A percentile compares a stretch with the other conserved stretches of the same genome.
Evolutionary conservation across 2,329 filamentous ascomycete species (phyloP).

Genomic region (Capronia coronata): DNA sequence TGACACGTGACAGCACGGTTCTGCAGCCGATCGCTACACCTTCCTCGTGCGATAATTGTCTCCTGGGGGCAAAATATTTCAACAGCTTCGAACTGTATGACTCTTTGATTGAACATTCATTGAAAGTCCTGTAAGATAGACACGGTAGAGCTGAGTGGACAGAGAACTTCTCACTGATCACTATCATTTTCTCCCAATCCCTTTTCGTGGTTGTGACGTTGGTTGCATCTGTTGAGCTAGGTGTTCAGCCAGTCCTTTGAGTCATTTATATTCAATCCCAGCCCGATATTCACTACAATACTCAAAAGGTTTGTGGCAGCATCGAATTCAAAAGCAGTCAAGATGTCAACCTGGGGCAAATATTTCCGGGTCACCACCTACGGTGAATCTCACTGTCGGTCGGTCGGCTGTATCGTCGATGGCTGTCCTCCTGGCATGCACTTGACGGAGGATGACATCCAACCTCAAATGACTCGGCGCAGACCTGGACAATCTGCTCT

Average conservation of each 20-base stretch:
- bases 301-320: too few species aligned
- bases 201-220: not conserved
- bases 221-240: not conserved
- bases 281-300: not conserved
- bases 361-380: conserved; percentile 78
- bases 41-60: not conserved
- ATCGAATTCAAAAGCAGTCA: conserved; percentile 28
- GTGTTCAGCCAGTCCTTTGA: not conserved
- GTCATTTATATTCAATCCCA: not conserved
- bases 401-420: conserved; percentile 91
- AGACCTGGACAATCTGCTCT: conserved; percentile 83
- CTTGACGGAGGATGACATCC: conserved; percentile 79
- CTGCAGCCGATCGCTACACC: conserved; percentile 1
- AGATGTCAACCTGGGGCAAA: conserved; percentile 82
- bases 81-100: not conserved
- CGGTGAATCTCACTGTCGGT: conserved; percentile 84
- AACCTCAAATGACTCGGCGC: conserved; percentile 87
- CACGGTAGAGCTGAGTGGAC: not conserved
- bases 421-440: conserved; percentile 81
- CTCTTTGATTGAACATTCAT: not conserved
- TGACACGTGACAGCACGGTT: too few species aligned
- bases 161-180: not conserved
- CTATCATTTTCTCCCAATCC: not conserved
- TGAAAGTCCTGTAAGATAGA: not conserved
- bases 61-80: conserved; percentile 1